phyloP scores from a whole-genome alignment of 139 green algal genomes.

The Chlorella vulgaris region DNA sequence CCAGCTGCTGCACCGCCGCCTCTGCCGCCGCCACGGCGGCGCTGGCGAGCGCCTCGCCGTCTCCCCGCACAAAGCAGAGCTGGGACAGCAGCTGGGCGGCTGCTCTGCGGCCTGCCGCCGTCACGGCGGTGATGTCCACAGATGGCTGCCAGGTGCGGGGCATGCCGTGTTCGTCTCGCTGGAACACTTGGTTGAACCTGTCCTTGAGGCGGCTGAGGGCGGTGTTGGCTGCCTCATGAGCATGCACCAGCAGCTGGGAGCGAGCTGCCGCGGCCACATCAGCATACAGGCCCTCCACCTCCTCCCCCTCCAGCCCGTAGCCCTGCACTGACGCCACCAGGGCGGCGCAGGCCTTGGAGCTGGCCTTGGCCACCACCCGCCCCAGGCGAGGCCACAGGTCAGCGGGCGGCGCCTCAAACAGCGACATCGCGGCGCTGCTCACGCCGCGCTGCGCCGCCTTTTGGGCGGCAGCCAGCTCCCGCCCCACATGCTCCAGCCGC shows the following conservation, averaged over 20 bases:
- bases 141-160: constrained; percentile 75
- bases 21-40: constrained; percentile 13
- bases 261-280: constrained; percentile 33
- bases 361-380: constrained; percentile 19
- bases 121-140: constrained; percentile 73
- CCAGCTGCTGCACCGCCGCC: constrained; percentile 10
- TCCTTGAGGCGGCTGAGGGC: constrained; percentile 79
- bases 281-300: constrained; percentile 37
- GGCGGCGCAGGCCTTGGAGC: background rate
- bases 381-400: constrained; percentile 76
- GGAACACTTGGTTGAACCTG: constrained; percentile 79
- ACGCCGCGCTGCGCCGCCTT: constrained; percentile 30
- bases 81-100: constrained; percentile 73
- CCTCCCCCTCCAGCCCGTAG: constrained; percentile 48
- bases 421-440: constrained; percentile 26
- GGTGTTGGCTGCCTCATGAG: constrained; percentile 78
- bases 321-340: constrained; percentile 48
- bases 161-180: constrained; percentile 71
- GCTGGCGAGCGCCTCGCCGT: background rate
- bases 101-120: constrained; percentile 60
- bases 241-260: constrained; percentile 46
- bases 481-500: constrained; percentile 33
- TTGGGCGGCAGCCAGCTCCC: constrained; percentile 32
- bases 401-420: constrained; percentile 60
- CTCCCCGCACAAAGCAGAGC: constrained; percentile 55